These are phyloP conservation scores for Aspergillus amoenus DNA, from an alignment of 2,329 filamentous ascomycete species.

Conservation along the genomic window DNA sequence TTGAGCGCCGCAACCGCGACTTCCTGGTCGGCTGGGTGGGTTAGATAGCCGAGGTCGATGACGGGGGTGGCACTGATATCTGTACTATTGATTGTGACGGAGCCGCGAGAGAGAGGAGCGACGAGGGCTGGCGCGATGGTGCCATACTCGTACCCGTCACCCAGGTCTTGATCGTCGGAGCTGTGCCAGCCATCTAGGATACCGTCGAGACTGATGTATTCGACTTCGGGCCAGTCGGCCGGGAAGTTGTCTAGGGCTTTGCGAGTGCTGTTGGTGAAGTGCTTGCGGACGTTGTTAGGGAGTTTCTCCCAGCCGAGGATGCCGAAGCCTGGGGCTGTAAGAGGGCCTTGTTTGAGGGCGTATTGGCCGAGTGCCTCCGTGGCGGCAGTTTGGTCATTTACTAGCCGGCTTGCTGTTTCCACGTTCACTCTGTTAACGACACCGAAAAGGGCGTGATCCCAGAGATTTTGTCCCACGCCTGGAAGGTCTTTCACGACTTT, in stretches of 20 bases:
- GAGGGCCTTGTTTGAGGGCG: conserved; percentile 1
- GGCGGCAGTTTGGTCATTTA: not conserved
- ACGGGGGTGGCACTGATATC: conserved; percentile 35
- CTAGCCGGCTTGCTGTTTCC: conserved; percentile 2
- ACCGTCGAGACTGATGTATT: conserved; percentile 31
- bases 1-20: conserved; percentile 44
- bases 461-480: conserved; percentile 16
- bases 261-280: conserved; percentile 13
- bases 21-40: conserved; percentile 41
- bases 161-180: conserved; percentile 1
- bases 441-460: conserved; percentile 14
- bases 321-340: conserved; percentile 12
- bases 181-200: conserved; percentile 9
- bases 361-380: not conserved
- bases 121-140: conserved; percentile 33
- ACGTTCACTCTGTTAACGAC: conserved; percentile 7
- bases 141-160: conserved; percentile 29
- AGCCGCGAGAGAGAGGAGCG: conserved; percentile 45
- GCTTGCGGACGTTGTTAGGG: conserved; percentile 14
- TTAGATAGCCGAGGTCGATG: conserved; percentile 47
- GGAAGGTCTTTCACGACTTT: conserved; percentile 1
- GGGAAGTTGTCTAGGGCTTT: conserved; percentile 24
- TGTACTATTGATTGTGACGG: conserved; percentile 37
- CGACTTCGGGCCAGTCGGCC: conserved; percentile 37
- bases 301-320: conserved; percentile 26